Evolutionary conservation across 192 early-diverging fungal genomes (phyloP).

Genomic region (Chytriomyces sp.): DNA sequence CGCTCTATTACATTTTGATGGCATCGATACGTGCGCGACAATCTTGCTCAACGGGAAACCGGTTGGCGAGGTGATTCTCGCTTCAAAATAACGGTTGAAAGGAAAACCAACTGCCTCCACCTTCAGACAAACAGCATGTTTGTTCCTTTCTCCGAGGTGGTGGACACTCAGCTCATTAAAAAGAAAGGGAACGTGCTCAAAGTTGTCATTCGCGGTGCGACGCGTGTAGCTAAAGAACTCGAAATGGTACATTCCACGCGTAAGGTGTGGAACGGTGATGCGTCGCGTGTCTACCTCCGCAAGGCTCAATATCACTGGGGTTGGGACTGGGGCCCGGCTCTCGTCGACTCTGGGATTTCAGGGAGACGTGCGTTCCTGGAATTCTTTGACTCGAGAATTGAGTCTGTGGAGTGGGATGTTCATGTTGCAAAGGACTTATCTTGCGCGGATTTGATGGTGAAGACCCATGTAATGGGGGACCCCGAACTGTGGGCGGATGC

Average conservation of each 20-base stretch:
- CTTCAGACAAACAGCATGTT: slow-evolving; percentile 54
- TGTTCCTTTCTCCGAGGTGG: slow-evolving; percentile 35
- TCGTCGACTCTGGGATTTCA: no score
- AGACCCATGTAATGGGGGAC: no score
- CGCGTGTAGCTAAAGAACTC: slow-evolving; percentile 21
- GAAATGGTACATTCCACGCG: slow-evolving; percentile 17
- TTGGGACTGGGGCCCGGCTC: slow-evolving; percentile 50
- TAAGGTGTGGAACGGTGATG: slow-evolving; percentile 39
- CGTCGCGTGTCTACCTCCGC: slow-evolving; percentile 37
- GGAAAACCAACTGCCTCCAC: not conserved
- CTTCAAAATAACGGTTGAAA: not conserved
- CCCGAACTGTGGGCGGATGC: no score
- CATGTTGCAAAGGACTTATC: no score
- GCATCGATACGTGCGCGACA: slow-evolving; percentile 52
- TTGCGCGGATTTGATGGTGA: no score
- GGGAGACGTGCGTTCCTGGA: slow-evolving; percentile 28
- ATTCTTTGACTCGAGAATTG: slow-evolving; percentile 21
- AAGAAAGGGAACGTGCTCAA: slow-evolving; percentile 18
- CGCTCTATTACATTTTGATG: slow-evolving; percentile 43
- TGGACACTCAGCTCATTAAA: slow-evolving; percentile 18
- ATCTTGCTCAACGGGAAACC: slow-evolving; percentile 45
- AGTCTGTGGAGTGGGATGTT: slow-evolving; percentile 2
- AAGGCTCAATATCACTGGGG: slow-evolving; percentile 49
- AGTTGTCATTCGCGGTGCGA: slow-evolving; percentile 45
- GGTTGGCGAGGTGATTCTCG: slow-evolving; percentile 31